phyloP scores from a whole-genome alignment of 2,329 filamentous ascomycete genomes.

The Ascochyta clinopodiicola region DNA sequence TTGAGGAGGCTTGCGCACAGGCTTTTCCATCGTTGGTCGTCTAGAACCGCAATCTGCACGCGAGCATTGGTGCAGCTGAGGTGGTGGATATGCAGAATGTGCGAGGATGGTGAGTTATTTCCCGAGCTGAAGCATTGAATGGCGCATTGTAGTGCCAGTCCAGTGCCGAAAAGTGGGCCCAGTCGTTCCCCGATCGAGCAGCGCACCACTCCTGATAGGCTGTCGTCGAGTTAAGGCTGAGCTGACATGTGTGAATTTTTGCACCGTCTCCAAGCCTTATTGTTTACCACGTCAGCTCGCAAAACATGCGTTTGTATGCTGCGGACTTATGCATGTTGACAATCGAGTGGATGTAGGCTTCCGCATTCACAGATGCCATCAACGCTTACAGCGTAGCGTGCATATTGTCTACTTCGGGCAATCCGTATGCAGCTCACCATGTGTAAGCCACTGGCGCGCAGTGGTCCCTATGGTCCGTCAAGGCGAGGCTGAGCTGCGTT shows the following conservation, averaged over 20 bases:
- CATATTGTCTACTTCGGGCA: slow-evolving; percentile 8
- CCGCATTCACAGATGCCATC: not conserved
- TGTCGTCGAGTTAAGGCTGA: not conserved
- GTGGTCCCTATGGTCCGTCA: not conserved
- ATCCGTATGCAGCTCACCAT: slow-evolving; percentile 1
- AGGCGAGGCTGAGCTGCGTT: slow-evolving; percentile 7
- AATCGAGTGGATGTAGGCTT: not conserved
- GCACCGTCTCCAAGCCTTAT: slow-evolving; percentile 6
- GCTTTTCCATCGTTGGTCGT: not conserved
- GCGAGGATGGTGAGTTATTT: slow-evolving; percentile 1
- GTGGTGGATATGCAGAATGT: not conserved
- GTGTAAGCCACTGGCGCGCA: slow-evolving; percentile 7
- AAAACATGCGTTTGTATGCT: not conserved
- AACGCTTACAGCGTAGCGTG: not conserved
- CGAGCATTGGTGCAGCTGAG: slow-evolving; percentile 7
- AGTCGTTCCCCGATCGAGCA: slow-evolving; percentile 1
- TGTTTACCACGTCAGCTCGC: slow-evolving; percentile 8
- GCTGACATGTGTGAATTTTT: slow-evolving; percentile 7
- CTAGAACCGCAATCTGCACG: not conserved
- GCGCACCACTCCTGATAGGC: not conserved
- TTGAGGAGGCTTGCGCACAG: slow-evolving; percentile 9
- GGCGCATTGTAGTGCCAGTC: not conserved
- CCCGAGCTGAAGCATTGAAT: slow-evolving; percentile 5
- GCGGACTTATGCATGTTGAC: slow-evolving; percentile 1
- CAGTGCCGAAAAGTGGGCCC: not conserved